These are phyloP conservation scores for Ogataea saltuana DNA, from an alignment of 805 yeast species.

Conservation along the genomic window DNA sequence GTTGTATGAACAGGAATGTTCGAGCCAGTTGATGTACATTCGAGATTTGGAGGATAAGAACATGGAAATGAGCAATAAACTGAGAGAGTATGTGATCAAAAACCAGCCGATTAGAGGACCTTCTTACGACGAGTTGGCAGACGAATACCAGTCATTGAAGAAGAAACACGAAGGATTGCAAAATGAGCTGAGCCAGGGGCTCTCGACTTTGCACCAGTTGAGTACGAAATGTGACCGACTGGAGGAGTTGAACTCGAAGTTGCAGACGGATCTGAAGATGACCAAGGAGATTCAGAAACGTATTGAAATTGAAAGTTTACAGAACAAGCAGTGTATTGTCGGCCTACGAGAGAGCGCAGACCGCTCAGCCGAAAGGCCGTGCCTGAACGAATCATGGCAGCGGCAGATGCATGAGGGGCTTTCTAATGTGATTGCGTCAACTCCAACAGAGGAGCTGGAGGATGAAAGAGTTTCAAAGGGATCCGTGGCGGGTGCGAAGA, in stretches of 20 bases:
- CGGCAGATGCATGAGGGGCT: too few species aligned
- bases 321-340: too few species aligned
- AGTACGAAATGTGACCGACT: conserved; percentile 48
- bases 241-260: conserved; percentile 6
- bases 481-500: conserved; percentile 24
- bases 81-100: conserved; percentile 49
- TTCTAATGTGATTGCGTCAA: too few species aligned
- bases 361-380: too few species aligned
- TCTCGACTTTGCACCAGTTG: conserved; percentile 39
- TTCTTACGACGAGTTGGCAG: too few species aligned
- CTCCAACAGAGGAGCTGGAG: too few species aligned
- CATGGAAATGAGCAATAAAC: conserved; percentile 51
- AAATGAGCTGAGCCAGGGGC: conserved; percentile 41
- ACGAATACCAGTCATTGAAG: conserved; percentile 52
- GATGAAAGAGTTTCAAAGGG: too few species aligned
- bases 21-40: conserved; percentile 45
- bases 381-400: too few species aligned
- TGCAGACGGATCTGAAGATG: neutral
- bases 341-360: too few species aligned
- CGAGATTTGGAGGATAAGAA: conserved; percentile 53
- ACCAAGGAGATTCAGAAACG: conserved; percentile 11
- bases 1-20: conserved; percentile 33
- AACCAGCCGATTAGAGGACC: too few species aligned
- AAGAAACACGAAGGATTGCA: conserved; percentile 52
- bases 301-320: too few species aligned